A percentile compares a stretch with the other conserved stretches of the same genome.
Conservation (phyloP, 2,329 filamentous ascomycete genomes). For the Pseudogymnoascus sp. region DNA sequence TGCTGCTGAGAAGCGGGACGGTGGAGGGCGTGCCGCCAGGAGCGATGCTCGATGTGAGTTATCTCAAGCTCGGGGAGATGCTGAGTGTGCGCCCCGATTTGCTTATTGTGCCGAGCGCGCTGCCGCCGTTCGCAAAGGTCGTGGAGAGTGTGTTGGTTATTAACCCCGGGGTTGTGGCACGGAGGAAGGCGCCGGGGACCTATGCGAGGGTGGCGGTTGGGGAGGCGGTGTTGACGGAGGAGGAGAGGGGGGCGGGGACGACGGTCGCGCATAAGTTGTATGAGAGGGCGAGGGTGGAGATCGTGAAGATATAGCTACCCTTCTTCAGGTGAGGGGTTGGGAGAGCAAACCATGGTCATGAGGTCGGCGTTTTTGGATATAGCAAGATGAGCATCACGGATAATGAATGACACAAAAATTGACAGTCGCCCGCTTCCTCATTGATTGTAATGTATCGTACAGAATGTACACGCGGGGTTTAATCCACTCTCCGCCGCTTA, state of each 20-base stretch:
- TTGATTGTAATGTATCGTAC: constrained; percentile 10
- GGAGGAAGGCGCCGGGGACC: constrained; percentile 74
- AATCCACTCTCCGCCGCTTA: constrained; percentile 51
- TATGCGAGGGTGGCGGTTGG: constrained; percentile 73
- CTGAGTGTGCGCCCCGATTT: constrained; percentile 78
- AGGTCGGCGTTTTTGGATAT: constrained; percentile 9
- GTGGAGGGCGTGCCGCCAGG: constrained; percentile 57
- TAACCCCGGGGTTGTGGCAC: constrained; percentile 83
- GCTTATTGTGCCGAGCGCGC: constrained; percentile 69
- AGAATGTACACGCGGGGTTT: constrained; percentile 16
- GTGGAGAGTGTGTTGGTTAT: constrained; percentile 83
- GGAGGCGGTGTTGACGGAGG: constrained; percentile 51
- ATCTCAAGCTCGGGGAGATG: constrained; percentile 86
- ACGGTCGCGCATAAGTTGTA: constrained; percentile 69
- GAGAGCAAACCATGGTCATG: neutral
- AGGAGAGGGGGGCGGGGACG: constrained; percentile 46
- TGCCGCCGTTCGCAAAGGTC: constrained; percentile 85
- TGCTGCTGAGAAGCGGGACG: constrained; percentile 56
- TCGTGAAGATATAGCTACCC: constrained; percentile 59
- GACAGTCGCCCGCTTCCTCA: neutral
- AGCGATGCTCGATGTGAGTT: constrained; percentile 72
- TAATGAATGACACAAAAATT: constrained; percentile 12
- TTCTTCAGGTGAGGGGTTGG: neutral
- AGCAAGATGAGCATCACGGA: constrained; percentile 12
- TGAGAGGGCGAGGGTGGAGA: constrained; percentile 77